Base-by-base conservation (phyloP, 805 yeast species). In the Saccharomycopsis sp. region DNA sequence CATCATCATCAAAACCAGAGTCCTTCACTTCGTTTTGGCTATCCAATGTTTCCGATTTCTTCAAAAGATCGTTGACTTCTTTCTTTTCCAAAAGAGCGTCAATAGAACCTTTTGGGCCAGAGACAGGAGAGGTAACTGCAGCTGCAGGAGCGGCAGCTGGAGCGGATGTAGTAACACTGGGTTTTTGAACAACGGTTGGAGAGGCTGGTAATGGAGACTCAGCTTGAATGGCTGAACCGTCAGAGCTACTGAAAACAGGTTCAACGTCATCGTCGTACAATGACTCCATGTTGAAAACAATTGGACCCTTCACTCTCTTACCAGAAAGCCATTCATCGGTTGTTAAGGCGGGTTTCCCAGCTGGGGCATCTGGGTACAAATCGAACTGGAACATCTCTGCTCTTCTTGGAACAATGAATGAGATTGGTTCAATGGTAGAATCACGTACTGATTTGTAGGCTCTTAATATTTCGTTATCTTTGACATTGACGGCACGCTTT, bases 351-450 rank as follows among this genome's bases (percentile, higher is more conserved):
- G 96, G 79, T 53, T 73, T 69, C 30, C 67, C 71, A 3, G 95
- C 77, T 20, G 94, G 92, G 20, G 89, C 83, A 60, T 83, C 94
- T 4, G 96, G 96, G 57, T 80, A 92, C 38, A 92, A 85, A 53
- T 88, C 97, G 33, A 72, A 80, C 61, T 92, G 96, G 68, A 92
- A 89, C 53, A 78, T 77, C 55, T 92, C 97, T 4, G 95, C 74
- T 59, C 87, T 81, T 68, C 97, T 77, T 50, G 98, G 99, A 43
- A 89, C 96, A 52, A 77, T 74, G 58, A 89, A 92, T 3, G 95
- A 83, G 40, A 92, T 71, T 12, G 96, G 96, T 66, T 92, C 97
- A 51, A 92, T 75, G 20, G 73, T 62, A 39, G 73, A 69, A 62
- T 92, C 97, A 51, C 80, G 80, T 22, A 85, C 83, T n/a, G 94